Conservation (phyloP, 169 alveolate species). For the Plasmodium vivax region DNA sequence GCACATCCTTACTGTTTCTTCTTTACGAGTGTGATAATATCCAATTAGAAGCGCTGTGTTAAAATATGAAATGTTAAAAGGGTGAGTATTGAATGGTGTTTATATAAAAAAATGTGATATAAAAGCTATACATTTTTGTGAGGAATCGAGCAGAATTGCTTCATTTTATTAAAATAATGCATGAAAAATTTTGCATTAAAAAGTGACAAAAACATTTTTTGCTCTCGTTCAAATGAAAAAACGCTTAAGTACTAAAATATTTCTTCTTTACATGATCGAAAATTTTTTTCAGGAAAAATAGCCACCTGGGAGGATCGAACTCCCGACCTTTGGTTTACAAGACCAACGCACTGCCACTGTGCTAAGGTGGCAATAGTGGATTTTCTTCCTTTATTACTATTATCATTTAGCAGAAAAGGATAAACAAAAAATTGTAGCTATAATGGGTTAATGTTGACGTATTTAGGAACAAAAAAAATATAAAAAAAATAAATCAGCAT, state of each 20-base stretch:
- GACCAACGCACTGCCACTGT: conserved; percentile 93
- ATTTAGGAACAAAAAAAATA: background rate
- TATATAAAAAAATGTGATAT: no score
- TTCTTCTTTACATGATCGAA: background rate
- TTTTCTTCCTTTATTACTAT: background rate
- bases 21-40: background rate
- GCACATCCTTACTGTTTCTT: background rate
- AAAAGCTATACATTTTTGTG: background rate
- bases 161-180: background rate
- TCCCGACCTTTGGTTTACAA: conserved; percentile 94
- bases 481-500: background rate
- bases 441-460: background rate
- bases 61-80: background rate
- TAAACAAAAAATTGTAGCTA: background rate
- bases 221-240: no score
- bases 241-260: no score
- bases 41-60: background rate
- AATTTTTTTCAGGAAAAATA: conserved; percentile 8
- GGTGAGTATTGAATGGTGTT: background rate
- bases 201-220: background rate
- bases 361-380: conserved; percentile 88
- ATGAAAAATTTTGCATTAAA: background rate
- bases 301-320: conserved; percentile 95
- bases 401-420: background rate
- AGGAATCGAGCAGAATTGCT: background rate